Percentiles rank a stretch among this genome's conserved stretches.
Conservation (phyloP, 2,329 filamentous ascomycete genomes). For the Hymenoscyphus fraxineus region DNA sequence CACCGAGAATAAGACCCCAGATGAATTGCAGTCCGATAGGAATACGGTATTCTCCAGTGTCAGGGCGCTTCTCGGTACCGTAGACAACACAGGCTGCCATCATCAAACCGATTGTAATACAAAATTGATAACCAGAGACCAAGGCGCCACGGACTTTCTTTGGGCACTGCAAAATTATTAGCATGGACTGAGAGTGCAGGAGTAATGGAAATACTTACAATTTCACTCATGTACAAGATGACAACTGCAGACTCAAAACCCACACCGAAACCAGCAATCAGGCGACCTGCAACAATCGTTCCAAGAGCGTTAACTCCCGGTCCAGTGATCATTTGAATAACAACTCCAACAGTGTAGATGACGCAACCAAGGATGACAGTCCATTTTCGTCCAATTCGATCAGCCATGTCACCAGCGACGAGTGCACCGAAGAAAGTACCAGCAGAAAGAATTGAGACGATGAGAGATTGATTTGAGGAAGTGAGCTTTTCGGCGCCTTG, state of each 20-base stretch:
- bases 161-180: slow-evolving; percentile 40
- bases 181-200: slow-evolving; percentile 19
- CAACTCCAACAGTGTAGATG: slow-evolving; percentile 65
- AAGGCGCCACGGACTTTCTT: slow-evolving; percentile 72
- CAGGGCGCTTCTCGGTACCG: slow-evolving; percentile 55
- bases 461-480: slow-evolving; percentile 40
- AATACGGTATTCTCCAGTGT: slow-evolving; percentile 71
- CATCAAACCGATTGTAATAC: slow-evolving; percentile 73
- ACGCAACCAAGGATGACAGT: slow-evolving; percentile 59
- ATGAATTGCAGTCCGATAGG: slow-evolving; percentile 75
- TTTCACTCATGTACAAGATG: slow-evolving; percentile 72
- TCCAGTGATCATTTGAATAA: slow-evolving; percentile 58
- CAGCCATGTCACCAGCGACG: slow-evolving; percentile 66
- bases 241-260: slow-evolving; percentile 77
- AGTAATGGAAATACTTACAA: neutral
- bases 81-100: slow-evolving; percentile 74
- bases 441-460: slow-evolving; percentile 56
- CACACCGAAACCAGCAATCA: slow-evolving; percentile 72
- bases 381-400: slow-evolving; percentile 66
- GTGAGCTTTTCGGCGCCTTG: slow-evolving; percentile 50
- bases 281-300: slow-evolving; percentile 53
- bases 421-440: slow-evolving; percentile 80
- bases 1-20: slow-evolving; percentile 71
- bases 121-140: slow-evolving; percentile 63
- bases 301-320: slow-evolving; percentile 43